Percentiles rank a stretch among this genome's conserved stretches.
Conservation (phyloP, 139 green algal species). For the Spirogloea muscicola region DNA sequence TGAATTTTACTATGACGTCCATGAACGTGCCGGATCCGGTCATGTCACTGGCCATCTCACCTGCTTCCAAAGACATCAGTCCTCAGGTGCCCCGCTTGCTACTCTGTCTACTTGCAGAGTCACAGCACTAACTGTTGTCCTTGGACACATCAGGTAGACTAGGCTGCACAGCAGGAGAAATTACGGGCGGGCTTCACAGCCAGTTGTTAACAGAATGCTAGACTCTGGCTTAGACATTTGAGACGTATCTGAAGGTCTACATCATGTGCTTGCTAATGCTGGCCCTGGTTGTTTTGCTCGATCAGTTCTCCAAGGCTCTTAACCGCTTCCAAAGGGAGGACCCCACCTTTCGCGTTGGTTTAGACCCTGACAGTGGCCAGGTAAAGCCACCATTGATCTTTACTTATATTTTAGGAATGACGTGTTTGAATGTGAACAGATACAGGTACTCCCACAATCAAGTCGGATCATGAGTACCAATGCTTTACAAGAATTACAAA, state of each 20-base stretch:
- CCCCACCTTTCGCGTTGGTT: constrained; percentile 89
- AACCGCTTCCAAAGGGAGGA: constrained; percentile 90
- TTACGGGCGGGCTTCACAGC: too few relatives aligned
- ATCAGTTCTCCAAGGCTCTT: constrained; percentile 59
- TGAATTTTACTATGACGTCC: constrained; percentile 76
- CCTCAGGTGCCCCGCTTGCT: constrained; percentile 14
- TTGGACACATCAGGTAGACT: too few relatives aligned
- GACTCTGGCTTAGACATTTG: neutral
- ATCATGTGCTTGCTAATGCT: neutral
- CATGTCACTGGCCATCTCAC: constrained; percentile 91
- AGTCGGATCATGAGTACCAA: neutral
- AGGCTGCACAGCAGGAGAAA: constrained; percentile 33
- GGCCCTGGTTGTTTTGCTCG: neutral
- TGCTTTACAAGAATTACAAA: neutral
- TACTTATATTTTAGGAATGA: neutral
- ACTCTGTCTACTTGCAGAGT: neutral
- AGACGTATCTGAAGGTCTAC: neutral
- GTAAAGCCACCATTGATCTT: constrained; percentile 7
- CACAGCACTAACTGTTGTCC: neutral
- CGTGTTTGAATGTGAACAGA: neutral
- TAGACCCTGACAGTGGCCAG: constrained; percentile 55
- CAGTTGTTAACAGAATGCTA: neutral
- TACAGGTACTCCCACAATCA: neutral
- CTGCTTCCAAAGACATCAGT: constrained; percentile 43
- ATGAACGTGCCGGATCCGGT: constrained; percentile 96